phyloP scores from a whole-genome alignment of 2,329 filamentous ascomycete genomes.

The Epichloe brachyelytri region DNA sequence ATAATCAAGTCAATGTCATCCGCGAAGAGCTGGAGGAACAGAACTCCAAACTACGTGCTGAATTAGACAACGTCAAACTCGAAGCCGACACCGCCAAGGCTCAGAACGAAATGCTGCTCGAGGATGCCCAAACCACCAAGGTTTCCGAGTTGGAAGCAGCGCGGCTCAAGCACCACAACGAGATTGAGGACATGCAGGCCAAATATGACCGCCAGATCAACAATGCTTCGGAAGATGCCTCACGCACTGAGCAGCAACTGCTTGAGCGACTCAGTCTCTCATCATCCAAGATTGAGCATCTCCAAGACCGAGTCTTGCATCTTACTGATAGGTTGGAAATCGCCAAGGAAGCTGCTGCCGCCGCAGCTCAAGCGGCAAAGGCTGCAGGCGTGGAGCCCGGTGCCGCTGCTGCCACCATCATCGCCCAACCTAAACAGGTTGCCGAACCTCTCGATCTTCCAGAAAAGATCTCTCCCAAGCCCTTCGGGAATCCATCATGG shows the following conservation, averaged over 20 bases:
- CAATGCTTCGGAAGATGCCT: slow-evolving; percentile 67
- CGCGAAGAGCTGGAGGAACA: slow-evolving; percentile 74
- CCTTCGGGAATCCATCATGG: slow-evolving; percentile 87
- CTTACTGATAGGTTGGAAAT: slow-evolving; percentile 87
- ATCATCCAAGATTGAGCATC: slow-evolving; percentile 70
- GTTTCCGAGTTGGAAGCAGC: slow-evolving; percentile 39
- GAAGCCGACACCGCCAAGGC: slow-evolving; percentile 72
- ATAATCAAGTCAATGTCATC: slow-evolving; percentile 72
- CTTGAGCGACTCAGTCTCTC: slow-evolving; percentile 71
- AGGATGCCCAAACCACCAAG: slow-evolving; percentile 64
- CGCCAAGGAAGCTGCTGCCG: slow-evolving; percentile 72
- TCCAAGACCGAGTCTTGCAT: slow-evolving; percentile 72
- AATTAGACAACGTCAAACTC: slow-evolving; percentile 65
- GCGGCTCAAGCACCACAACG: slow-evolving; percentile 48
- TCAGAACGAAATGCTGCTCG: slow-evolving; percentile 70
- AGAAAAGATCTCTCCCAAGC: slow-evolving; percentile 87
- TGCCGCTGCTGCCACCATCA: slow-evolving; percentile 9
- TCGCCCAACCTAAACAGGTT: slow-evolving; percentile 11
- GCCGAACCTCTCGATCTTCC: slow-evolving; percentile 40
- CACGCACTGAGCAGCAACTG: slow-evolving; percentile 66
- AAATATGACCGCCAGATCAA: slow-evolving; percentile 63
- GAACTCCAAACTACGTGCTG: slow-evolving; percentile 54
- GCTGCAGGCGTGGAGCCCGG: slow-evolving; percentile 32
- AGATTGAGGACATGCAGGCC: slow-evolving; percentile 60
- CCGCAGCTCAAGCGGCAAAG: slow-evolving; percentile 66